Conservation (phyloP, 2,329 filamentous ascomycete genomes). For the Colletotrichum echinochloae region DNA sequence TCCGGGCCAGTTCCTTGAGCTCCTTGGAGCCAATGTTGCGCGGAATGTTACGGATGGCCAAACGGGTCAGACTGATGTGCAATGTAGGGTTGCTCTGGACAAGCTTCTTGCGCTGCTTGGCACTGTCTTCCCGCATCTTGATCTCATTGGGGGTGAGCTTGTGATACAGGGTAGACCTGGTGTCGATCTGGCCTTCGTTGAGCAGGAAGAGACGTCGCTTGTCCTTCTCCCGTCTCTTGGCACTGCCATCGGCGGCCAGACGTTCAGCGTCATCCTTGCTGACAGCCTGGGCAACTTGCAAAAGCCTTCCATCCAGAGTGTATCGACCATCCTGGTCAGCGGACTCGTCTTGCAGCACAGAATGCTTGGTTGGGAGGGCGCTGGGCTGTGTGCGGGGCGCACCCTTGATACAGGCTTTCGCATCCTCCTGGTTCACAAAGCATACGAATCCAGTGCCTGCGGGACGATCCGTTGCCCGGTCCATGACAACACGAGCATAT, state of each 20-base stretch:
- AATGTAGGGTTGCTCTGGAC: conserved; percentile 92
- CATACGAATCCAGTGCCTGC: conserved; percentile 96
- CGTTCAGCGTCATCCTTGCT: conserved; percentile 82
- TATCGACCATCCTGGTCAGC: conserved; percentile 86
- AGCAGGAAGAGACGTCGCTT: conserved; percentile 91
- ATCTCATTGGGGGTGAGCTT: conserved; percentile 83
- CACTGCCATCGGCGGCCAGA: conserved; percentile 78
- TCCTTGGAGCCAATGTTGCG: conserved; percentile 86
- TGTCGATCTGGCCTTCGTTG: conserved; percentile 83
- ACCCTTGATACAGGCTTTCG: conserved; percentile 78
- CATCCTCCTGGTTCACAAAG: conserved; percentile 84
- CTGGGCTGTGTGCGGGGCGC: conserved; percentile 72
- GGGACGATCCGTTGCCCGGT: conserved; percentile 85
- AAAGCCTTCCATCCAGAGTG: conserved; percentile 88
- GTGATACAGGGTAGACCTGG: conserved; percentile 81
- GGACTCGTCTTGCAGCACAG: conserved; percentile 87
- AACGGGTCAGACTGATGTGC: conserved; percentile 87
- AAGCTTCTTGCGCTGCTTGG: conserved; percentile 87
- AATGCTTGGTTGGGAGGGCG: conserved; percentile 71
- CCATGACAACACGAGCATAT: conserved; percentile 92
- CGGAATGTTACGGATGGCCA: conserved; percentile 92
- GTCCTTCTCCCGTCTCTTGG: conserved; percentile 78
- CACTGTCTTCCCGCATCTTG: conserved; percentile 88
- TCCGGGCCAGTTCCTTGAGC: conserved; percentile 88
- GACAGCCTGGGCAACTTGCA: conserved; percentile 88